A percentile compares a stretch with the other conserved stretches of the same genome.
Evolutionary conservation across 352 stramenopile species (phyloP).

Genomic region (Elongisporangium prolatum): DNA sequence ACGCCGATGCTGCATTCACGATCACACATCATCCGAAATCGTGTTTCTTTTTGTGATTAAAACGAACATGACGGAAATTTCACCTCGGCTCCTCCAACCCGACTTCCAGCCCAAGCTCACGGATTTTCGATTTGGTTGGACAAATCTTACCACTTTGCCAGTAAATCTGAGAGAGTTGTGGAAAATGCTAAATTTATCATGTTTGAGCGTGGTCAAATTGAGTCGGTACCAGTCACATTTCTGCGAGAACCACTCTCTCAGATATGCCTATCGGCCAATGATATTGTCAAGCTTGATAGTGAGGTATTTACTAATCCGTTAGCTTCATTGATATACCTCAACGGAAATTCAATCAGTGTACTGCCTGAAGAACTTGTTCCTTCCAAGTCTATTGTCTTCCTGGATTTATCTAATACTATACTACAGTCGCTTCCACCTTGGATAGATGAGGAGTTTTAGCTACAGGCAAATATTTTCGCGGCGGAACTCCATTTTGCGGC

Average conservation of each 20-base stretch:
- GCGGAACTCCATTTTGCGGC: too few relatives aligned
- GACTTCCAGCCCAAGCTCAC: conserved; percentile 24
- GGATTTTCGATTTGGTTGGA: conserved; percentile 34
- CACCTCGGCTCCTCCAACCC: conserved; percentile 19
- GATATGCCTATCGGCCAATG: neutral
- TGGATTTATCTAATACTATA: too few relatives aligned
- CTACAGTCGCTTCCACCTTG: too few relatives aligned
- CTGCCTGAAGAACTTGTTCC: too few relatives aligned
- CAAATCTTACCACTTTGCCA: conserved; percentile 28
- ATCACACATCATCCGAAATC: conserved; percentile 18
- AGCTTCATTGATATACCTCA: too few relatives aligned
- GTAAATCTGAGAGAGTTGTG: conserved; percentile 28
- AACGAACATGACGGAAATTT: conserved; percentile 30
- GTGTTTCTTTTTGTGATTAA: conserved; percentile 22
- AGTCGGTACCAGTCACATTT: neutral
- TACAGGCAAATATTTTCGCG: too few relatives aligned
- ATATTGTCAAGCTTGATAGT: neutral
- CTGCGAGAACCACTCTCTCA: neutral
- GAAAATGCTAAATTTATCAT: neutral
- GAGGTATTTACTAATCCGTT: neutral
- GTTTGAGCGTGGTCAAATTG: neutral
- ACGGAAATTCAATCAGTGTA: too few relatives aligned
- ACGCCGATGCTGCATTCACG: conserved; percentile 13
- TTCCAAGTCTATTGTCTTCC: too few relatives aligned
- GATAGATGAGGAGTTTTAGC: too few relatives aligned